Evolutionary conservation across 2,329 filamentous ascomycete genomes (phyloP), one percentile per base, ranked within the genome.

Genomic region (Pseudogymnoascus sp.): DNA sequence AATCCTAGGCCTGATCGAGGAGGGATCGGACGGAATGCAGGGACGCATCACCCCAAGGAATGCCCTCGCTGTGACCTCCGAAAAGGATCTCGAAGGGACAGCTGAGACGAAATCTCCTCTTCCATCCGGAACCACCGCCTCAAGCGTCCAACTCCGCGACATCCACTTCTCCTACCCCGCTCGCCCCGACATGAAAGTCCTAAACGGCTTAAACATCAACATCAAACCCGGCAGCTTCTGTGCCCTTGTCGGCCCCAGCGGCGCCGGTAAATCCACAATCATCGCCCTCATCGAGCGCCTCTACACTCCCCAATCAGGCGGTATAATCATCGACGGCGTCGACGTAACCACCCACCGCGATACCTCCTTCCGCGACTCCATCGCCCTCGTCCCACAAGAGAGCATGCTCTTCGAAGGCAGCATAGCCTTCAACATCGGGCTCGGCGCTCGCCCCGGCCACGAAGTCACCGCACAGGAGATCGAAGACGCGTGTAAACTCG

Each of bases 111-210:
- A 64, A 61, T 38, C 66, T 1, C 21, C 34, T 10, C 14, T 18
- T 21, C 14, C 60, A 0, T 36, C 31, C 12, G 60, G 70, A 53
- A 69, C 67, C 40, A 72, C 70, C 31, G 80, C 79, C 12, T 75
- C 78, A 14, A 79, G 76, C 6, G 77, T 87, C 6, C 75, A 80
- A 28, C 84, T 90, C 70, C 78, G 76, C 37, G 75, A 85, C 64
- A 81, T 90, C 4, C 75, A 79, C 18, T 90, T 91, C 71, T 76
- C 85, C 5, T 90, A 91, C 67, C 86, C 87, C 1, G 80, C 84
- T 16, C 80, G 86, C 0, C 84, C 85, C 0, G 79, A 86, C 42
- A 76, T 81, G 12, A 75, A 78, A 36, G 83, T 89, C 11, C 76
- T 91, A 1, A 75, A 79, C 18, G 79, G 78, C 1, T 75, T 89